Percentiles rank a stretch among this genome's conserved stretches.
Conservation (phyloP, 2,329 filamentous ascomycete genomes). For the Paecilomyces sp. region DNA sequence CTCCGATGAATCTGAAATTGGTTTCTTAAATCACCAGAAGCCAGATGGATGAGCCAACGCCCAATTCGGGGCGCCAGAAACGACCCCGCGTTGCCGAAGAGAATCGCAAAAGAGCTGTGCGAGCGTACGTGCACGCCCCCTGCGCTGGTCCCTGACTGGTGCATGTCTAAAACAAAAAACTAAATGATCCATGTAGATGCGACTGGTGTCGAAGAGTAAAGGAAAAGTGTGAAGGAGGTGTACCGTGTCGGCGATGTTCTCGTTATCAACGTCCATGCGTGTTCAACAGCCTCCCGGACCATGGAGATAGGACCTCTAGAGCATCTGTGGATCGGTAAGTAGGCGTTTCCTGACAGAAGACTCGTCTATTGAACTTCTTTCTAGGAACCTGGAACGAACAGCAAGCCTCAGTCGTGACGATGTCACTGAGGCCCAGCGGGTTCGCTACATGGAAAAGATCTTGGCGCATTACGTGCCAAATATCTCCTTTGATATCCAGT, state of each 20-base stretch:
- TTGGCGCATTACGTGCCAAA: conserved; percentile 43
- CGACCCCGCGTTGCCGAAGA: conserved; percentile 34
- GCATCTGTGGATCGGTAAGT: conserved; percentile 27
- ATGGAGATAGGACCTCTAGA: conserved; percentile 21
- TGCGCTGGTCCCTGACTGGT: neutral
- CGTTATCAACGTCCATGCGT: conserved; percentile 46
- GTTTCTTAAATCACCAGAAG: neutral
- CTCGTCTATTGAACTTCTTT: neutral
- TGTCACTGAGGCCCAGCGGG: conserved; percentile 27
- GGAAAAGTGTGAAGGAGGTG: conserved; percentile 51
- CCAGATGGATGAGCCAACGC: conserved; percentile 23
- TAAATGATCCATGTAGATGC: conserved; percentile 31
- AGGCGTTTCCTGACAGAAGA: neutral
- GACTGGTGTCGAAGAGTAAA: conserved; percentile 50
- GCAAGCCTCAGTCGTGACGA: conserved; percentile 26
- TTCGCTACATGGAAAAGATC: conserved; percentile 41
- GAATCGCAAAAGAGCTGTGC: conserved; percentile 33
- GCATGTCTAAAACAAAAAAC: neutral
- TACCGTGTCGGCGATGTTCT: conserved; percentile 47
- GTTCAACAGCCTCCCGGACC: conserved; percentile 36
- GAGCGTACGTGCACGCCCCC: conserved; percentile 24
- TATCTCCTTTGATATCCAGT: conserved; percentile 34
- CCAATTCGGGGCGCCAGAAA: conserved; percentile 24
- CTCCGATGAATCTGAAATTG: neutral
- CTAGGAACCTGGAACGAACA: conserved; percentile 21